Evolutionary conservation across 192 early-diverging fungal genomes (phyloP), one percentile per base, ranked within the genome.

Genomic region (Podila epigama): DNA sequence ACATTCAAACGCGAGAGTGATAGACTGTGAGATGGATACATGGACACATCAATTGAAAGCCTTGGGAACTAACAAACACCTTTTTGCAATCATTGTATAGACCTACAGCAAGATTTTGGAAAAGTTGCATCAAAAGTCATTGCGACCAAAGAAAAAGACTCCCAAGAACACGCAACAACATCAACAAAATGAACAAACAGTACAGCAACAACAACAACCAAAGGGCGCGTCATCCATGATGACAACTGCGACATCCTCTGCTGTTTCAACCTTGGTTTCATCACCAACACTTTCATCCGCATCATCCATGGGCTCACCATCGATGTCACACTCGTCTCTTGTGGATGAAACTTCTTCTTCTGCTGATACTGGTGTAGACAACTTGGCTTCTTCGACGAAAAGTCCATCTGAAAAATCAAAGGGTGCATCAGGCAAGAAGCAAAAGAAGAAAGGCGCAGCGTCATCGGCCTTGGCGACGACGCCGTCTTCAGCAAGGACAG

Each of bases 91-190:
- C 2, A 20, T 1, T 25, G 31, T 37, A 2, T 53, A 75, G 72
- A 29, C 60, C 2, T 75, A 75, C 58, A 44, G 52, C 51, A 75
- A 68, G 55, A 68, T 75, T 22, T 42, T 75, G 51, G 51, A 75
- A 28, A 75, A 41, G 36, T 37, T 75, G 51, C 72, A 63, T 34
- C 65, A 75, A 60, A 75, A 68, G 42, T 68, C 72, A 10, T 51
- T 75, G 53, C 29, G 65, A n/a, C 65, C 72, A 3, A 75, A 75
- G 40, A 75, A 67, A 51, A 35, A 3, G 39, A 0, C 22, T 25
- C 31, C 13, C 52, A 22, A 63, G 25, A 58, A 57, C 15, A 22
- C 44, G 10, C 44, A 48, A 0, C 44, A 20, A 18, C 44, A 48
- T 18, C 44, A 48, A 48, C n/a, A 22, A 25, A n/a, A n/a, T n/a